These are phyloP conservation scores for Alternaria viburni DNA, from an alignment of 2,329 filamentous ascomycete genomes.

Conservation along the genomic window DNA sequence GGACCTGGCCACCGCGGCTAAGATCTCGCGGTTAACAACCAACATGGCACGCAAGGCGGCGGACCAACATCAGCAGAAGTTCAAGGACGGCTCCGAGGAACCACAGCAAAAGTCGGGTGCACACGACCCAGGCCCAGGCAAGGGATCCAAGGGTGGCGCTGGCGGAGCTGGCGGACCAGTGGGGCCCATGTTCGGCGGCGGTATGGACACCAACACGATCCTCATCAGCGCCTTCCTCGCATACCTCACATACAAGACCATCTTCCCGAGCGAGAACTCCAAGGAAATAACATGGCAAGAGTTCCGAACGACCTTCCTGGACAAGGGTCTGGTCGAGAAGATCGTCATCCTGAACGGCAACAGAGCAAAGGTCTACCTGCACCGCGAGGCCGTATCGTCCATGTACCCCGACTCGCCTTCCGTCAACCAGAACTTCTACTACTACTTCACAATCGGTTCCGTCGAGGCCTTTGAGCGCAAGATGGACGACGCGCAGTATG, in stretches of 20 bases:
- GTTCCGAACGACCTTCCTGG: conserved; percentile 88
- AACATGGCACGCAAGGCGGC: conserved; percentile 62
- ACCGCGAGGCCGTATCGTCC: conserved; percentile 73
- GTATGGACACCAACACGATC: conserved; percentile 62
- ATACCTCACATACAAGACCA: conserved; percentile 64
- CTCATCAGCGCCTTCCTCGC: conserved; percentile 65
- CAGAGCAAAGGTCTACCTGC: conserved; percentile 79
- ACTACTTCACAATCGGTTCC: conserved; percentile 95
- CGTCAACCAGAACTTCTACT: conserved; percentile 73
- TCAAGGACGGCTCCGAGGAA: conserved; percentile 33
- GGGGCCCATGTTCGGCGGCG: conserved; percentile 29
- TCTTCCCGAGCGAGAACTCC: conserved; percentile 70
- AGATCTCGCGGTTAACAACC: conserved; percentile 63
- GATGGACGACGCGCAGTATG: conserved; percentile 84
- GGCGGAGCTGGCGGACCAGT: conserved; percentile 23
- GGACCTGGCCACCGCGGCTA: conserved; percentile 64
- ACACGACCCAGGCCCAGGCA: conserved; percentile 53
- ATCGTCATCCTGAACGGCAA: conserved; percentile 79
- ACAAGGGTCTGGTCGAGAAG: conserved; percentile 95
- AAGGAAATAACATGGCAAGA: conserved; percentile 98
- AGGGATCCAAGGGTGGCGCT: conserved; percentile 33
- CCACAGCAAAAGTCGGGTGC: conserved; percentile 53
- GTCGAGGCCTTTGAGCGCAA: conserved; percentile 90
- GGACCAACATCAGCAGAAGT: conserved; percentile 43
- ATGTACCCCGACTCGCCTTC: conserved; percentile 80